Evolutionary conservation across 805 yeast species (phyloP).

Genomic region (Pichia pseudocactophila): DNA sequence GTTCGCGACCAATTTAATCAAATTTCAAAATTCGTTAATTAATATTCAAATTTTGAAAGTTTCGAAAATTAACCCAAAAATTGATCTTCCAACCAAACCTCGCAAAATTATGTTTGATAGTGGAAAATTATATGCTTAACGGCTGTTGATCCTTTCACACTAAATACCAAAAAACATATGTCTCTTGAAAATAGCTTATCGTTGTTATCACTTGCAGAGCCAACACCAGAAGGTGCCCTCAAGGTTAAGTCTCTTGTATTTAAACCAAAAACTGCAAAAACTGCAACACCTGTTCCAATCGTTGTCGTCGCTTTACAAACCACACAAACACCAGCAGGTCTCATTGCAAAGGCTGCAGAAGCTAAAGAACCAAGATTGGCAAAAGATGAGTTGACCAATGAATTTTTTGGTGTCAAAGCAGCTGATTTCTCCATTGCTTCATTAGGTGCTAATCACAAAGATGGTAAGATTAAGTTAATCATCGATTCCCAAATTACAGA

Average conservation of each 20-base stretch:
- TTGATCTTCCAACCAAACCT: neutral
- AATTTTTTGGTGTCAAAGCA: constrained; percentile 48
- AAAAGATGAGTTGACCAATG: constrained; percentile 64
- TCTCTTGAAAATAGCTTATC: constrained; percentile 63
- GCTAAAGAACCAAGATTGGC: constrained; percentile 87
- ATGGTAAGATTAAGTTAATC: constrained; percentile 49
- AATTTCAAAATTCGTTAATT: too few species aligned
- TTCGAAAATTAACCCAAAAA: too few species aligned
- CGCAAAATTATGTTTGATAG: too few species aligned
- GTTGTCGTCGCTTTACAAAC: constrained; percentile 67
- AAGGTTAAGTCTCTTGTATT: constrained; percentile 72
- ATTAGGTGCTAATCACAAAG: constrained; percentile 37
- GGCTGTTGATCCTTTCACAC: too few species aligned
- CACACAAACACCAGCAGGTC: constrained; percentile 59
- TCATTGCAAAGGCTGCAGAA: constrained; percentile 56
- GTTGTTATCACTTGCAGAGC: constrained; percentile 52
- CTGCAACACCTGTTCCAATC: constrained; percentile 70
- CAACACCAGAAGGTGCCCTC: constrained; percentile 39
- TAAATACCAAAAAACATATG: constrained; percentile 30
- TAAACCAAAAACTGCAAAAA: constrained; percentile 85
- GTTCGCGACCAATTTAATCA: too few species aligned
- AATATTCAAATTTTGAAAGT: too few species aligned
- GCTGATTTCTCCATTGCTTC: constrained; percentile 56
- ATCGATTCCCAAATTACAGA: constrained; percentile 43
- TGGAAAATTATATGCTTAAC: too few species aligned